Percentiles rank a stretch among this genome's conserved stretches.
These are phyloP conservation scores for Lunasporangiospora selenospora DNA, from an alignment of 192 early-diverging fungal species.

Conservation along the genomic window DNA sequence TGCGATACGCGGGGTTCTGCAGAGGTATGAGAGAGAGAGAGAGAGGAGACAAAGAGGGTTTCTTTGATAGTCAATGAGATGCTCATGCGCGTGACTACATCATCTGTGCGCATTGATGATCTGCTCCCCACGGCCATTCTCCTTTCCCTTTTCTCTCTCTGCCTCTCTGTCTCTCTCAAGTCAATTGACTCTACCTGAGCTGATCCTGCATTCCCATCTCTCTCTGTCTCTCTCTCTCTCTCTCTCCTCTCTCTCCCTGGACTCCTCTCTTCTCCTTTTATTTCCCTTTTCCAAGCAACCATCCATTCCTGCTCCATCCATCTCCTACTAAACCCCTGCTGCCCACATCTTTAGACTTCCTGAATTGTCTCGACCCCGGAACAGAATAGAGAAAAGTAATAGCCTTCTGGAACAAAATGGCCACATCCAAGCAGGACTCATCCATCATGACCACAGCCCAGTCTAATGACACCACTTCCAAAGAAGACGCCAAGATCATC, in stretches of 20 bases:
- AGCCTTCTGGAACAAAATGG: not conserved
- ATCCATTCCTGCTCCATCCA: not conserved
- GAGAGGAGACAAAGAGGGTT: too few relatives aligned
- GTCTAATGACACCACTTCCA: not conserved
- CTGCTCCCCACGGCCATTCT: not conserved
- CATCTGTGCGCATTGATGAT: not conserved
- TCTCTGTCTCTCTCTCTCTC: not conserved
- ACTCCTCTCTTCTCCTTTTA: not conserved
- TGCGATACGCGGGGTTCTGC: too few relatives aligned
- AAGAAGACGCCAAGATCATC: constrained; percentile 24
- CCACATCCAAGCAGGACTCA: not conserved
- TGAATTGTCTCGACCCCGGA: not conserved
- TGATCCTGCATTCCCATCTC: too few relatives aligned
- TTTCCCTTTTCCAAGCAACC: not conserved
- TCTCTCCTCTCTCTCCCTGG: not conserved
- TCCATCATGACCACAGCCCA: not conserved
- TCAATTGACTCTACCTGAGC: too few relatives aligned
- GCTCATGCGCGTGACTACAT: too few relatives aligned
- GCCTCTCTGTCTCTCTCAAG: too few relatives aligned
- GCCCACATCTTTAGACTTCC: not conserved
- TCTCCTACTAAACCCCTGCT: not conserved
- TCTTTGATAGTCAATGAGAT: too few relatives aligned
- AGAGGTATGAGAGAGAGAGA: too few relatives aligned
- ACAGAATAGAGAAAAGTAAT: not conserved
- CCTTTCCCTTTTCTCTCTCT: not conserved